Conservation (phyloP, 2,329 filamentous ascomycete genomes). For the Neurospora crassa region DNA sequence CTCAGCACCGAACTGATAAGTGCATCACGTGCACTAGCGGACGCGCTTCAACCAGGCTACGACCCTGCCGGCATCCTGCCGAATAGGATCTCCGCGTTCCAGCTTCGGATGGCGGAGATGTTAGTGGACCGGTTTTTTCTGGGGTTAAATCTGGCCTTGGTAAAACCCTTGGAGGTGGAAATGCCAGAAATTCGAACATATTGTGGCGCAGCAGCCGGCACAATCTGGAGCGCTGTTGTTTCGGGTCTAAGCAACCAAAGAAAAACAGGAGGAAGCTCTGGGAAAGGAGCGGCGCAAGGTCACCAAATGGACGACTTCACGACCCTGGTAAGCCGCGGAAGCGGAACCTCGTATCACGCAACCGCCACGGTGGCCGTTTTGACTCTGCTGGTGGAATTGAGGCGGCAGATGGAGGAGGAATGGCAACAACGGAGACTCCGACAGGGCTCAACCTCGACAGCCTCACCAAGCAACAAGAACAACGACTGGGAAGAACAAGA, state of each 20-base stretch:
- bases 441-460: neutral
- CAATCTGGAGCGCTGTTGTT: neutral
- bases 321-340: slow-evolving; percentile 29
- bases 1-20: slow-evolving; percentile 29
- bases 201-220: neutral
- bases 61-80: slow-evolving; percentile 19
- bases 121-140: slow-evolving; percentile 39
- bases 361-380: slow-evolving; percentile 28
- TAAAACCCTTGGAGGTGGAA: slow-evolving; percentile 2
- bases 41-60: slow-evolving; percentile 21
- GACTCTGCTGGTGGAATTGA: slow-evolving; percentile 35
- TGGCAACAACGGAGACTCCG: neutral
- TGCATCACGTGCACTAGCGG: slow-evolving; percentile 26
- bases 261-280: neutral
- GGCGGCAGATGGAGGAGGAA: slow-evolving; percentile 35
- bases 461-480: neutral
- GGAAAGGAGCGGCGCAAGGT: neutral
- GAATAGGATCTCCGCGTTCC: slow-evolving; percentile 26
- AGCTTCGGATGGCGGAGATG: slow-evolving; percentile 32
- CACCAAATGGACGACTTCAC: slow-evolving; percentile 23
- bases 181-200: neutral
- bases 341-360: slow-evolving; percentile 33
- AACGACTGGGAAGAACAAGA: neutral
- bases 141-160: slow-evolving; percentile 40
- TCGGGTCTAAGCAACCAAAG: neutral